Percentiles rank a stretch among this genome's conserved stretches.
Conservation (phyloP, 306 rosid genomes). For the Pachyrhizus erosus region DNA sequence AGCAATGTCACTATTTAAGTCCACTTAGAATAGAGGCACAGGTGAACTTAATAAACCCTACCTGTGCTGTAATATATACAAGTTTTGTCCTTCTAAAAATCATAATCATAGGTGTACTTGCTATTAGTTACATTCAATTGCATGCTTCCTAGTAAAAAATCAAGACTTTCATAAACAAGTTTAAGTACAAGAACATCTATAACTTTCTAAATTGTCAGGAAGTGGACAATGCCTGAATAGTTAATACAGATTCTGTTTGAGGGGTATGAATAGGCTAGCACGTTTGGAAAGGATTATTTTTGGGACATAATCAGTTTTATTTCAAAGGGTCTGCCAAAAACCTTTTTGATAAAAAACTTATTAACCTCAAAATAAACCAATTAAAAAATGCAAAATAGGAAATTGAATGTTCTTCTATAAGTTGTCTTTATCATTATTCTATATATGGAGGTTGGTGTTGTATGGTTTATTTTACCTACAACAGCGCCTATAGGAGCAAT, state of each 20-base stretch:
- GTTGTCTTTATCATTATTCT: conserved; percentile 11
- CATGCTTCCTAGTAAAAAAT: conserved; percentile 8
- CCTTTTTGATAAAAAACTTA: background rate
- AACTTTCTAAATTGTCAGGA: conserved; percentile 47
- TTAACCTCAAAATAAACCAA: background rate
- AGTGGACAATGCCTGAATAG: conserved; percentile 70
- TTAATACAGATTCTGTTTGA: conserved; percentile 86
- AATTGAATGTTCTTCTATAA: background rate
- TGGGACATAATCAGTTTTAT: background rate
- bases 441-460: conserved; percentile 1
- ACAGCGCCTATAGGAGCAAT: too few species aligned
- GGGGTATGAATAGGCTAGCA: conserved; percentile 54
- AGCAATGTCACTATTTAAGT: background rate
- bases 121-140: background rate
- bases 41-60: background rate
- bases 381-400: background rate
- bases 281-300: conserved; percentile 6
- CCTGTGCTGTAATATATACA: too few species aligned
- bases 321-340: background rate
- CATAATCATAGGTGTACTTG: background rate
- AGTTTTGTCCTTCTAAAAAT: background rate
- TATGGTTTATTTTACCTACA: background rate
- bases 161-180: background rate
- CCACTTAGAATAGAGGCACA: background rate
- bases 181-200: too few species aligned